Conservation (phyloP, 2,329 filamentous ascomycete genomes). For the Davidsoniella neocaledoniae region DNA sequence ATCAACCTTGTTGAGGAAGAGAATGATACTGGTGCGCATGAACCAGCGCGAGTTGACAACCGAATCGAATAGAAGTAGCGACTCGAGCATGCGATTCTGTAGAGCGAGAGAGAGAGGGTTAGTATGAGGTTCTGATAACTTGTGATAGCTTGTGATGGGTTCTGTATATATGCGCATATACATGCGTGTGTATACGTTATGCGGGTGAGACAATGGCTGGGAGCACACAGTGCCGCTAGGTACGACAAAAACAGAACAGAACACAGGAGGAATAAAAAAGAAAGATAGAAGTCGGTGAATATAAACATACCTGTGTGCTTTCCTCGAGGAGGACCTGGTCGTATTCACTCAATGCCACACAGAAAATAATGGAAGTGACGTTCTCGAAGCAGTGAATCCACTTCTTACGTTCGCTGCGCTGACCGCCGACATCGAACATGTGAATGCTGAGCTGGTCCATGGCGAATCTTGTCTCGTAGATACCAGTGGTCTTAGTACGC, state of each 20-base stretch:
- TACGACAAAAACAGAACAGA: background rate
- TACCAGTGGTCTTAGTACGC: conserved; percentile 95
- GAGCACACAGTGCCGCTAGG: background rate
- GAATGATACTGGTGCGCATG: conserved; percentile 94
- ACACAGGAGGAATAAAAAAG: background rate
- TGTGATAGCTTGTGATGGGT: too few species aligned
- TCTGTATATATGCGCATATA: too few species aligned
- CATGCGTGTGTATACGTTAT: background rate
- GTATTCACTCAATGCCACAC: conserved; percentile 93
- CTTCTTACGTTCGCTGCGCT: conserved; percentile 95
- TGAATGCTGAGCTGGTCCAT: conserved; percentile 99
- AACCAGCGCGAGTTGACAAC: conserved; percentile 99
- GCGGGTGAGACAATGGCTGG: background rate
- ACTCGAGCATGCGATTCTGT: conserved; percentile 99
- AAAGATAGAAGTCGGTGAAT: background rate
- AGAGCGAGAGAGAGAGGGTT: background rate
- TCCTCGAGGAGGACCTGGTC: conserved; percentile 94
- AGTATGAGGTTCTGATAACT: background rate
- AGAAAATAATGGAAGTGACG: conserved; percentile 98
- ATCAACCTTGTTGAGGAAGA: conserved; percentile 98
- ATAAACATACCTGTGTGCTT: conserved; percentile 72
- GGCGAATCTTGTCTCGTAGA: conserved; percentile 95
- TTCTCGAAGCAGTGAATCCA: conserved; percentile 99
- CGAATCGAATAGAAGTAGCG: conserved; percentile 86
- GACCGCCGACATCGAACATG: conserved; percentile 98